Base-by-base conservation (phyloP, 1,139 yeast species). In the Taphrina populina region DNA sequence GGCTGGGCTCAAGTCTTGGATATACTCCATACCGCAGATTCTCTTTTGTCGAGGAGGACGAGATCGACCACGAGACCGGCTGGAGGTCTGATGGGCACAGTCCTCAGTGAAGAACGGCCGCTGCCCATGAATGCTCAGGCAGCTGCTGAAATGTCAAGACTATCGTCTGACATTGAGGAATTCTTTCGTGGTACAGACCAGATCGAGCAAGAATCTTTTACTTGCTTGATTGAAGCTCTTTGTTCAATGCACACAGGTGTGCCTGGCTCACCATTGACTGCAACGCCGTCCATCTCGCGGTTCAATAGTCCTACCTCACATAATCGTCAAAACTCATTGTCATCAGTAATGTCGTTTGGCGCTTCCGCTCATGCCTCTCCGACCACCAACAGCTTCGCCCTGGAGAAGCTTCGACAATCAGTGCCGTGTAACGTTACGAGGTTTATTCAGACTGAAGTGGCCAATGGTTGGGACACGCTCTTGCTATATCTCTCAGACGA, bases 1-100 rank as follows among this genome's bases (percentile, higher is more conserved):
- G 27, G 39, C 24, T 49, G 54, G 54, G 13, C 15, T 23, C 44
- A 37, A 26, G 46, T 49, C 13, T 24, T 47, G 15, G 44, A 36
- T n/a, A 47, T 47, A n/a, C 19, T 49, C 13, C 19, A 39, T 10
- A 21, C 23, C n/a, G 54, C 54, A 7, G 54, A 49, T 5, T 32
- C 46, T 3, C 30, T 49, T 13, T 21, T 43, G 27, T 23, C 37
- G 13, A 15, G 17, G 26, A 24, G 29, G 8, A 20, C 15, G 11
- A 10, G 35, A 19, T 17, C 29, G 20, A 4, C 27, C 26, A 17
- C 11, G 2, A 29, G 27, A 23, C 24, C 29, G 4, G 17, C 15
- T 13, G 37, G 47, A 2, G 32, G 47, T 43, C 26, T 43, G 11
- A 30, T 43, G 27, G 26, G 21, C 2, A 26, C 20, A 20, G 27